Evolutionary conservation across 768 basidiomycete genomes (phyloP), one percentile per base, ranked within the genome.

Genomic region (Candolleomyces eurysporus): DNA sequence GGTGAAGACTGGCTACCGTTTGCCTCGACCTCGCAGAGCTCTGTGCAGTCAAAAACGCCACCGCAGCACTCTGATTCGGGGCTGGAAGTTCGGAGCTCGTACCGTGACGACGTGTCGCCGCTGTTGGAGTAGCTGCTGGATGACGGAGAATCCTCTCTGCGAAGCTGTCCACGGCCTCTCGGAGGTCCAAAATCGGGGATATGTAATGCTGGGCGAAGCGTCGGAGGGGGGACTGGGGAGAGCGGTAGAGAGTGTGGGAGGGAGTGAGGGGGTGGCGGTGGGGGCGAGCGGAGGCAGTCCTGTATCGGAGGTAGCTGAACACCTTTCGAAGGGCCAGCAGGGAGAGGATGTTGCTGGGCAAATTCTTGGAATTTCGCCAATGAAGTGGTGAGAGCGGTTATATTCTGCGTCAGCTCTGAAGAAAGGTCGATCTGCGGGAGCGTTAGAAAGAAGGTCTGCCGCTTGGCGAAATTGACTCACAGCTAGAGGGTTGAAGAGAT

Each of bases 341-440:
- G 49, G 52, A 49, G 46, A 55, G 64, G 53, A 51, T 63, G 31
- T 65, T 64, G 58, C 64, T 67, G 68, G 46, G 78, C 59, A 63
- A 81, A 81, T 1, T 79, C 75, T 55, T 85, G 83, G 64, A 86
- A 87, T 57, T 76, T 82, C 48, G 77, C 69, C 42, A 87, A 68
- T n/a, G 84, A 82, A n/a, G 75, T 73, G 7, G 79, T 78, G 2
- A 82, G 79, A 31, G 75, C 69, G 4, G 77, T 70, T 45, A 87
- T 76, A 60, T 78, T 74, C 21, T 80, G 78, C 76, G 83, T 73
- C 30, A 86, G 71, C 46, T 85, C 83, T 54, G 79, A 71, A 14
- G 85, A 84, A 16, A 80, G 81, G 57, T 80, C 75, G n/a, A 74
- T 78, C 85, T 87, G 64, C 16, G 49, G 45, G 51, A 53, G 52